These are phyloP conservation scores for Kitagawia praeruptora DNA, from an alignment of 129 eudicot species.

Conservation along the genomic window DNA sequence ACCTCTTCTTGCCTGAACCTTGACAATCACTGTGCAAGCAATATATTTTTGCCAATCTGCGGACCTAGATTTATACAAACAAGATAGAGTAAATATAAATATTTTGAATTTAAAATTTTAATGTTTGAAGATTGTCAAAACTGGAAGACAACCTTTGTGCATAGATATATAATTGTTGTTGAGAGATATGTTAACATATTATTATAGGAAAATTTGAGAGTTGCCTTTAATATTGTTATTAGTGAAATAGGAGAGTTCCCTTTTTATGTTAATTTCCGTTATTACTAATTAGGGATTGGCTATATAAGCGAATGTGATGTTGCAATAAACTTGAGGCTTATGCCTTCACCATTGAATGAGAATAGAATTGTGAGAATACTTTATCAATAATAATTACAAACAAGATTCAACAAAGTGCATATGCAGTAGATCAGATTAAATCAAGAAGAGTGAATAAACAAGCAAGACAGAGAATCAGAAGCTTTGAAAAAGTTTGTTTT, in stretches of 20 bases:
- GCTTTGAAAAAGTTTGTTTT: too few species aligned
- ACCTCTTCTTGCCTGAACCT: slow-evolving; percentile 89
- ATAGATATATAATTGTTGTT: background rate
- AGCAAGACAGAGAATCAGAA: background rate
- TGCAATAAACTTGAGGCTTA: too few species aligned
- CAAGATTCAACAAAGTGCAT: background rate
- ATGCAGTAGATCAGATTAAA: background rate
- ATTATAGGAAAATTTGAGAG: too few species aligned
- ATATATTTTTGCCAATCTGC: slow-evolving; percentile 69
- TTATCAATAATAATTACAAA: background rate
- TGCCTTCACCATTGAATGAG: too few species aligned
- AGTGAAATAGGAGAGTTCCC: too few species aligned
- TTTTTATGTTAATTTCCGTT: too few species aligned
- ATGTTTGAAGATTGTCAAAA: background rate
- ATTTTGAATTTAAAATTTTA: background rate
- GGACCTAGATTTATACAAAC: slow-evolving; percentile 40
- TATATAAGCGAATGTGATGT: too few species aligned
- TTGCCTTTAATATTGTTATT: too few species aligned
- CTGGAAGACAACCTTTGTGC: background rate
- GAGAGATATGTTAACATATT: too few species aligned
- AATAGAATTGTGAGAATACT: too few species aligned
- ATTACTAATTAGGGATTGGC: too few species aligned
- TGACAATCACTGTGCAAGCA: slow-evolving; percentile 63
- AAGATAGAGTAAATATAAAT: slow-evolving; percentile 1
- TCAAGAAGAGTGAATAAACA: background rate